A percentile compares a stretch with the other conserved stretches of the same genome.
These are phyloP conservation scores for Raphanus hybrid DNA, from an alignment of 441 rosid species.

Conservation along the genomic window DNA sequence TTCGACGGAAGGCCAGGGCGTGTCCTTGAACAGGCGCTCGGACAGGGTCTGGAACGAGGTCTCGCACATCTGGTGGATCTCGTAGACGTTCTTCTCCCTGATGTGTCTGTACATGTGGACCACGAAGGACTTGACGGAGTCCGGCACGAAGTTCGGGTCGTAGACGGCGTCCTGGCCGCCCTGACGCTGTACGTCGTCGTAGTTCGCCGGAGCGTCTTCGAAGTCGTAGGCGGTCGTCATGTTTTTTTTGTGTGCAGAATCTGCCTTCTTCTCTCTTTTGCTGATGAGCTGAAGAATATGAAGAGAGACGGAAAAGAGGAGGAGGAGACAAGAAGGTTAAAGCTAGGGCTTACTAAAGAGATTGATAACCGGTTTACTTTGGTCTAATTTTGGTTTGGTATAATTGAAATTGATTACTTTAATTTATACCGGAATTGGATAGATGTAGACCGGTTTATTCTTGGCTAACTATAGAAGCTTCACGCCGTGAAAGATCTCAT, in stretches of 20 bases:
- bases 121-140: constrained; percentile 88
- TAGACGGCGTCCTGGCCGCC: constrained; percentile 53
- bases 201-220: constrained; percentile 53
- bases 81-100: constrained; percentile 95
- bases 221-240: constrained; percentile 66
- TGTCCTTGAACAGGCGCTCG: constrained; percentile 85
- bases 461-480: not conserved
- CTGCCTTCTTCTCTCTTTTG: not conserved
- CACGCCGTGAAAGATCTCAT: not conserved
- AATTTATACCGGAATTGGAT: not conserved
- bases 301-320: not conserved
- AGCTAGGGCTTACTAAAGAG: constrained; percentile 42
- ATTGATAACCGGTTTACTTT: not conserved
- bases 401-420: not conserved
- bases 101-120: constrained; percentile 95
- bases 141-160: constrained; percentile 93
- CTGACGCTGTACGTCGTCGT: constrained; percentile 49
- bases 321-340: not conserved
- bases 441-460: not conserved
- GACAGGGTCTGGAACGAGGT: constrained; percentile 88
- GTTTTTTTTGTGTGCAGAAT: not conserved
- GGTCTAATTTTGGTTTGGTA: not conserved
- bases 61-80: constrained; percentile 99
- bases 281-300: not conserved
- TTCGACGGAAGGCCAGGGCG: constrained; percentile 95